Percentiles rank a stretch among this genome's conserved stretches.
These are phyloP conservation scores for Aspergillus tanneri DNA, from an alignment of 2,329 filamentous ascomycete species.

Conservation along the genomic window DNA sequence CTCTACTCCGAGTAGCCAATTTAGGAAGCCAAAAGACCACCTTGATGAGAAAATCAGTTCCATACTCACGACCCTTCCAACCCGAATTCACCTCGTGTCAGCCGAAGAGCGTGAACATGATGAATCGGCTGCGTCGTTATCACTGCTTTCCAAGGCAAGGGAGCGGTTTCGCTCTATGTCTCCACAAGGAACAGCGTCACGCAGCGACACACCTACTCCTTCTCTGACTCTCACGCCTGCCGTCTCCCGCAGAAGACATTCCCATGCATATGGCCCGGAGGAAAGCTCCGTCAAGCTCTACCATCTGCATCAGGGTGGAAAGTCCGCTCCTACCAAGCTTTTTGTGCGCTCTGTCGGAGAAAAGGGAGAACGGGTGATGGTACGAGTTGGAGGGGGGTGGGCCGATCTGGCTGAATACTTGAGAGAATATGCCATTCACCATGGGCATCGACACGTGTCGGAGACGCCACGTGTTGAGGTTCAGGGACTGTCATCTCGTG, in stretches of 20 bases:
- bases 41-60: conserved; percentile 77
- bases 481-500: conserved; percentile 46
- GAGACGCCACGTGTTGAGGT: conserved; percentile 57
- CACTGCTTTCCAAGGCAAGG: conserved; percentile 36
- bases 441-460: conserved; percentile 68
- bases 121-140: conserved; percentile 32
- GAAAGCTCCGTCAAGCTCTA: conserved; percentile 85
- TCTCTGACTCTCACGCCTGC: conserved; percentile 69
- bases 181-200: conserved; percentile 35
- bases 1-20: conserved; percentile 44
- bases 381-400: conserved; percentile 97
- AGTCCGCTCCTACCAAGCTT: conserved; percentile 86
- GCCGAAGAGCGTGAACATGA: conserved; percentile 42
- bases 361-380: conserved; percentile 90
- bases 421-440: conserved; percentile 87
- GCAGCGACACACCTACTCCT: conserved; percentile 60
- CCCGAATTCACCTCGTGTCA: conserved; percentile 71
- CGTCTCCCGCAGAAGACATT: conserved; percentile 33
- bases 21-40: conserved; percentile 59
- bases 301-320: conserved; percentile 79
- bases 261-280: conserved; percentile 42
- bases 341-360: conserved; percentile 92
- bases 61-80: conserved; percentile 74
- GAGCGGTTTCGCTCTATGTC: conserved; percentile 43
- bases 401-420: conserved; percentile 93